Evolutionary conservation across 2,329 filamentous ascomycete genomes (phyloP).

Genomic region (Rhinocladiella similis): DNA sequence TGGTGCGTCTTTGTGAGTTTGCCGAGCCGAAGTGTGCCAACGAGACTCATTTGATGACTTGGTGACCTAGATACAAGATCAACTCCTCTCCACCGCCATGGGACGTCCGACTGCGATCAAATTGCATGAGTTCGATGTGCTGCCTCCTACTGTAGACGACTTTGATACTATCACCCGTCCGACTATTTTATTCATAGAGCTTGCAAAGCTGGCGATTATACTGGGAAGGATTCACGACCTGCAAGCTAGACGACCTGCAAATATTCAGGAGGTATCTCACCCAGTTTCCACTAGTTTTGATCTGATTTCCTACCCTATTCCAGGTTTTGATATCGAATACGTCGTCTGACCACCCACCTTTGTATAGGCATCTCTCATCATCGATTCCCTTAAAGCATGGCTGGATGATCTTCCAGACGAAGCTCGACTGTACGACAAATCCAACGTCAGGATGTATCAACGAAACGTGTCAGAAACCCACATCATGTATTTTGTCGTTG

Average conservation of each 20-base stretch:
- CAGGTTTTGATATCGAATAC: too few relatives aligned
- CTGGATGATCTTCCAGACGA: not conserved
- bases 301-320: too few relatives aligned
- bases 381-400: not conserved
- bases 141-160: not conserved
- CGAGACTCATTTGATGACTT: too few relatives aligned
- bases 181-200: too few relatives aligned
- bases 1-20: not conserved
- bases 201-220: too few relatives aligned
- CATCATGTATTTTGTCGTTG: not conserved
- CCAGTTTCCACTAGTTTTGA: too few relatives aligned
- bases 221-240: too few relatives aligned
- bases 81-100: not conserved
- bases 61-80: not conserved
- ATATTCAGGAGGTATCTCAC: too few relatives aligned
- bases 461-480: not conserved
- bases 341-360: too few relatives aligned
- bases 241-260: too few relatives aligned
- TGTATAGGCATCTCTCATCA: too few relatives aligned
- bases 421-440: not conserved
- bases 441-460: not conserved
- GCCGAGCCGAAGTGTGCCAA: not conserved
- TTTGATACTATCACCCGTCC: not conserved
- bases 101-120: not conserved
- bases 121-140: slow-evolving; percentile 2